Evolutionary conservation across 2,329 filamentous ascomycete genomes (phyloP), one percentile per base, ranked within the genome.

Genomic region (Phaeosphaeria sp.): DNA sequence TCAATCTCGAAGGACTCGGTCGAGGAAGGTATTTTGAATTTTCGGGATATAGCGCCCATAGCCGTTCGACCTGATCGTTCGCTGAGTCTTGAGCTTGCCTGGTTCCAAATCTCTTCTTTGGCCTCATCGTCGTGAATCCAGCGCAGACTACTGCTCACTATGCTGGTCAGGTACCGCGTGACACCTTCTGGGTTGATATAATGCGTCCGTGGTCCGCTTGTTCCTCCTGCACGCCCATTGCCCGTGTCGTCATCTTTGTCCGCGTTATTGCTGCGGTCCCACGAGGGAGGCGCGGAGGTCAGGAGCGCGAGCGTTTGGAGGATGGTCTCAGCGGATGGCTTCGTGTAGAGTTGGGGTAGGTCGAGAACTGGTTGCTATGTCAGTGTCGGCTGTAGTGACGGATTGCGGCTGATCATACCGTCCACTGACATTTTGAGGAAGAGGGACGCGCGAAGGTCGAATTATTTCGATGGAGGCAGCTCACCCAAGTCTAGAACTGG

Each of bases 21-120:
- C 11, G 76, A 74, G 15, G 78, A 72, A 24, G 86, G 84, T 43
- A 91, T 86, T 7, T 68, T 77, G 74, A 91, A 91, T 11, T 79
- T 80, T 43, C 89, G 82, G 46, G 82, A 85, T 65, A 91, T 82
- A 25, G 86, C 82, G 22, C 86, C 84, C 85, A 89, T 89, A 40
- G 86, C 89, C 78, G 74, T 85, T 52, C 95, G 85, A 1, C 95
- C 95, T 60, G 93, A 96, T 17, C 94, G 85, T 77, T 97, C 93
- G 44, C 91, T 89, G 60, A 98, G 84, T 48, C 94, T 85, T 58
- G 85, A 85, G 66, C 92, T 93, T 1, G 94, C 93, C 64, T 89
- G 82, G 46, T 91, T 87, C 91, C 93, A 96, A 15, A 96, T 78
- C 6, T 77, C 71, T 72, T 94, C 91, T 69, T 84, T 86, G 63